These are phyloP conservation scores for Colletotrichum nymphaeae DNA, from an alignment of 2,329 filamentous ascomycete species.

Conservation along the genomic window DNA sequence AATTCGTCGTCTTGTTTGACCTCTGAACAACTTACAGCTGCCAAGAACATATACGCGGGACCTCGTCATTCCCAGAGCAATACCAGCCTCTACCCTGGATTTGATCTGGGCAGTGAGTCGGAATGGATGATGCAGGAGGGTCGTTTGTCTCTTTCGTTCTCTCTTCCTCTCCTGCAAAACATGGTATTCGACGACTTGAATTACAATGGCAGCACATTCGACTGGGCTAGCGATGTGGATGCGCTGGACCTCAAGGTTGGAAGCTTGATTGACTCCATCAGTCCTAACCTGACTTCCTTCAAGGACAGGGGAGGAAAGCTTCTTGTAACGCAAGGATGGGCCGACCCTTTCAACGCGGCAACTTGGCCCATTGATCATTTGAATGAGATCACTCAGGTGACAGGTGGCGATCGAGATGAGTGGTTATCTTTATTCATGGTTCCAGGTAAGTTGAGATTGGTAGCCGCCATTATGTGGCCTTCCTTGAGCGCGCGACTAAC, in stretches of 20 bases:
- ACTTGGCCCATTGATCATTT: conserved; percentile 24
- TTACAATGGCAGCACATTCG: conserved; percentile 18
- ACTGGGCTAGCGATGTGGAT: conserved; percentile 8
- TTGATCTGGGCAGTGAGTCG: conserved; percentile 19
- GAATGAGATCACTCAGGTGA: conserved; percentile 45
- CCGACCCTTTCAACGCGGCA: conserved; percentile 20
- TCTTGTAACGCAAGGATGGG: conserved; percentile 10
- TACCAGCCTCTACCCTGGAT: conserved; percentile 15
- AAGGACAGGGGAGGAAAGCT: conserved; percentile 6
- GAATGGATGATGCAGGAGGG: conserved; percentile 21
- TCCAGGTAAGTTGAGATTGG: neutral
- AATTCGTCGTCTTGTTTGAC: neutral
- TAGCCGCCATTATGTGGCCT: neutral
- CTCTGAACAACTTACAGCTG: neutral
- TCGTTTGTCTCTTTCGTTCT: conserved; percentile 13
- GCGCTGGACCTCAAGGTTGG: conserved; percentile 20
- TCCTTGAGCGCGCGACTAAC: neutral
- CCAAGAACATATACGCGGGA: neutral
- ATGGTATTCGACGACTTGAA: conserved; percentile 24
- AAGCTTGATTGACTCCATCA: conserved; percentile 7
- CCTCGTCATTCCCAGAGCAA: neutral
- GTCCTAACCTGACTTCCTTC: conserved; percentile 19
- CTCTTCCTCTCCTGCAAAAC: conserved; percentile 24
- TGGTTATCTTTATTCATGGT: conserved; percentile 24
- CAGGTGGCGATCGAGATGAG: conserved; percentile 5